Percentiles rank a stretch among this genome's conserved stretches.
Conservation (phyloP, 225 moss, liverwort and hornwort species). For the Asterella californica region DNA sequence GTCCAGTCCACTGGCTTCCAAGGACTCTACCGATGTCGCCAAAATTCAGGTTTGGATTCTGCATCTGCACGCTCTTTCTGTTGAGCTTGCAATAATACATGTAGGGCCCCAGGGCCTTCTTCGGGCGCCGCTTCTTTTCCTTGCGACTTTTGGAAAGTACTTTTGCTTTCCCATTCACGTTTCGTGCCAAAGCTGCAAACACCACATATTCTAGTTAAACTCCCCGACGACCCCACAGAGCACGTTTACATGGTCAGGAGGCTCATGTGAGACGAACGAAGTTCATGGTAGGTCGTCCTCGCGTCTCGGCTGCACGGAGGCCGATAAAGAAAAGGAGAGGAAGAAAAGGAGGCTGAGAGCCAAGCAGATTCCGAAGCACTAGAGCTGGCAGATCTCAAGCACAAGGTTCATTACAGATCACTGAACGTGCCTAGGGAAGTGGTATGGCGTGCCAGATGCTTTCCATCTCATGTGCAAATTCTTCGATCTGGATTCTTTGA, state of each 20-base stretch:
- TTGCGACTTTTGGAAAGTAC: constrained; percentile 24
- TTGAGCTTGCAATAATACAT: constrained; percentile 86
- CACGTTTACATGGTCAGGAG: not conserved
- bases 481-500: not conserved
- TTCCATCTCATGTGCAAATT: not conserved
- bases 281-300: no score
- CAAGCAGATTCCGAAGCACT: not conserved
- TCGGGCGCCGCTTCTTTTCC: constrained; percentile 51
- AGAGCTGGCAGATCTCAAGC: no score
- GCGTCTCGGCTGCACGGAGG: not conserved
- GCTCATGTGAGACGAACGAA: not conserved
- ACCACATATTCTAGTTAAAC: not conserved
- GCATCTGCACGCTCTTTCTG: constrained; percentile 51
- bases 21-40: constrained; percentile 71
- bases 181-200: not conserved
- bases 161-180: constrained; percentile 27
- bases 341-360: no score
- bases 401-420: no score
- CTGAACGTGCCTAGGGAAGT: no score
- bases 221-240: no score
- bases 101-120: constrained; percentile 67
- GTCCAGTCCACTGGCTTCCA: constrained; percentile 69
- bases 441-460: no score
- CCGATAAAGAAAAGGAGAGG: no score
- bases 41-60: constrained; percentile 67